Evolutionary conservation across 371 early-diverging fungal species (phyloP).

Genomic region (Mortierella sp.): DNA sequence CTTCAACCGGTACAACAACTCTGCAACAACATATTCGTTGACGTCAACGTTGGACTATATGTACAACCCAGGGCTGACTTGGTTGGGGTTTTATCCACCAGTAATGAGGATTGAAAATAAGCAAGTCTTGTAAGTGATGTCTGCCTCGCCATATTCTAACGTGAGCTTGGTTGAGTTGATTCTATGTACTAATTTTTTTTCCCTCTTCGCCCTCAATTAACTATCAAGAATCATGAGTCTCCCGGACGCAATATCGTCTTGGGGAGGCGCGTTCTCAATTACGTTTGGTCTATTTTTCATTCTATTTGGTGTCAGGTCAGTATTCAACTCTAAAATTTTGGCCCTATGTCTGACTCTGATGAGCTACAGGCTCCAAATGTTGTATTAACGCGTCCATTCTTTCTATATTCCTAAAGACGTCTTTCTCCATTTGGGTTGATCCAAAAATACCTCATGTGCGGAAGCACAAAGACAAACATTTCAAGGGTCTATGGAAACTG

Average conservation of each 20-base stretch:
- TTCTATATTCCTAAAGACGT: not conserved
- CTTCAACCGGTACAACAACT: not conserved
- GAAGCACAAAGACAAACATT: conserved; percentile 1
- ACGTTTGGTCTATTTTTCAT: not conserved
- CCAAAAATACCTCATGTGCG: conserved; percentile 7
- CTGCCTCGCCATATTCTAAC: too few relatives aligned
- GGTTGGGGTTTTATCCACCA: not conserved
- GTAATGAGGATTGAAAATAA: not conserved
- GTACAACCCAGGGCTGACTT: too few relatives aligned
- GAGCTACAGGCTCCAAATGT: too few relatives aligned
- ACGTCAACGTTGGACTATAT: not conserved
- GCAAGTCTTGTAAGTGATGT: conserved; percentile 10
- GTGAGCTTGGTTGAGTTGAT: too few relatives aligned
- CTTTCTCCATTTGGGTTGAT: conserved; percentile 6
- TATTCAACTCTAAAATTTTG: not conserved
- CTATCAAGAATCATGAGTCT: too few relatives aligned
- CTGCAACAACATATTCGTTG: not conserved
- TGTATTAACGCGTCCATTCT: not conserved
- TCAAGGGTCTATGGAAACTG: conserved; percentile 9
- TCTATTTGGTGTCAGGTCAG: conserved; percentile 6
- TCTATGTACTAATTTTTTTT: too few relatives aligned
- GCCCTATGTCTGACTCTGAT: too few relatives aligned
- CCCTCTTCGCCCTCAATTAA: too few relatives aligned
- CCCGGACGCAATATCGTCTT: not conserved
- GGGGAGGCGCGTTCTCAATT: conserved; percentile 12